A percentile compares a stretch with the other conserved stretches of the same genome.
Evolutionary conservation across 108 stramenopile genomes (phyloP).

Genomic region (Skeletonema potamos): DNA sequence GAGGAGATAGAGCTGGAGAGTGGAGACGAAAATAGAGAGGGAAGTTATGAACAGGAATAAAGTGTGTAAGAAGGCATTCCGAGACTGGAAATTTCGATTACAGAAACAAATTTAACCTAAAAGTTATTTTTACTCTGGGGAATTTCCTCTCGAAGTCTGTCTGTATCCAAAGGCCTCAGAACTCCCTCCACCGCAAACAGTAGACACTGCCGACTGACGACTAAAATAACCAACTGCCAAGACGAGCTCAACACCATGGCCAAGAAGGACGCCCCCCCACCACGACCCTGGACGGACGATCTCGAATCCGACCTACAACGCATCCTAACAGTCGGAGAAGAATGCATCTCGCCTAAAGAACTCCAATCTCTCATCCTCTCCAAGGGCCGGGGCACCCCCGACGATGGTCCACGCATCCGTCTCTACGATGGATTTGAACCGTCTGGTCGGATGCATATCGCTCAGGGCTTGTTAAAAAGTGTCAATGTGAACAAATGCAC

Average conservation of each 20-base stretch:
- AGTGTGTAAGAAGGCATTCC: no score
- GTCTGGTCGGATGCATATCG: conserved; percentile 99
- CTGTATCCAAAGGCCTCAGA: not conserved
- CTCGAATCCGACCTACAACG: conserved; percentile 74
- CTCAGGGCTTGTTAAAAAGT: conserved; percentile 94
- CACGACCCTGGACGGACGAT: conserved; percentile 69
- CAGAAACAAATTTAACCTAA: no score
- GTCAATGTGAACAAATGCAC: conserved; percentile 99
- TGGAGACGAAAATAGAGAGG: no score
- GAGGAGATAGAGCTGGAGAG: no score
- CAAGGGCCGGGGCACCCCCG: conserved; percentile 65
- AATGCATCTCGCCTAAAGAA: conserved; percentile 78
- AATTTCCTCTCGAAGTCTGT: no score
- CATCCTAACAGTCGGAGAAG: conserved; percentile 84
- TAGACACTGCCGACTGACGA: not conserved
- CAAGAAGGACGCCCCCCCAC: conserved; percentile 27
- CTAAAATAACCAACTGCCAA: not conserved
- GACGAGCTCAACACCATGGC: no score
- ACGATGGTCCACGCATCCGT: conserved; percentile 51
- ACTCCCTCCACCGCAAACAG: not conserved
- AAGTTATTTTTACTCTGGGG: no score
- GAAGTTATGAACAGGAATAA: no score
- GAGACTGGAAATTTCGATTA: no score
- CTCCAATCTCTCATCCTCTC: conserved; percentile 59
- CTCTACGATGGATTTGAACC: conserved; percentile 99